Base-by-base conservation (phyloP, 2,329 filamentous ascomycete species). In the Neofusicoccum sp. region DNA sequence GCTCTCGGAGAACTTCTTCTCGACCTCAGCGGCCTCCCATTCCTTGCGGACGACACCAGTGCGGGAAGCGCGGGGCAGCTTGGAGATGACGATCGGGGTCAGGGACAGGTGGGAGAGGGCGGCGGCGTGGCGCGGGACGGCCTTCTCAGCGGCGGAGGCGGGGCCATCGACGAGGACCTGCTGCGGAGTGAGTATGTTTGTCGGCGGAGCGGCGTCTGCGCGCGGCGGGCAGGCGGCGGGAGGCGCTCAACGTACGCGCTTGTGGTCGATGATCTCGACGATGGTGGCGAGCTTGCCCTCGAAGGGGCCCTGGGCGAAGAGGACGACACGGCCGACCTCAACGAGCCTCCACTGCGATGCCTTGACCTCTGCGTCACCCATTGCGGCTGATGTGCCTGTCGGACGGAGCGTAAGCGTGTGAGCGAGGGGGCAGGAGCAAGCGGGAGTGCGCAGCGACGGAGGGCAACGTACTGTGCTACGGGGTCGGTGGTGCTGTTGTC, bases 191-290 rank as follows among this genome's bases (percentile, higher is more conserved):
- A 73, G 71, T 51, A 16, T 11, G 20, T 51, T 20, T 53, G 12
- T 45, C 30, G 12, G 30, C n/a, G n/a, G 6, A 45, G 16, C 58
- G 28, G 43, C 30, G 43, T 12, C n/a, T 16, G 45, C 24, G 45
- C 31, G 30, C 14, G 20, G 59, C 49, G 41, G 43, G 36, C 28
- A 31, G 51, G 16, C 36, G 12, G 45, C 20, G n/a, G 43, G 20
- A 16, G 28, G 16, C 43, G 43, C 36, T 56, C 43, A 77, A 91
- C 95, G 79, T 96, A 99, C 95, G 83, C 95, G 92, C 88, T 96
- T 97, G 89, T 99, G 93, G 84, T 99, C 95, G 84, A 99, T 95
- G 82, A 99, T 98, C 88, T 99, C 93, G 82, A 96, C 92, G 76
- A 99, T 93, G 75, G 88, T 84, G 75, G 93, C 96, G 74, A 98